Conservation (phyloP, 78 protist genomes). For the Neovahlkampfia damariscottae region DNA sequence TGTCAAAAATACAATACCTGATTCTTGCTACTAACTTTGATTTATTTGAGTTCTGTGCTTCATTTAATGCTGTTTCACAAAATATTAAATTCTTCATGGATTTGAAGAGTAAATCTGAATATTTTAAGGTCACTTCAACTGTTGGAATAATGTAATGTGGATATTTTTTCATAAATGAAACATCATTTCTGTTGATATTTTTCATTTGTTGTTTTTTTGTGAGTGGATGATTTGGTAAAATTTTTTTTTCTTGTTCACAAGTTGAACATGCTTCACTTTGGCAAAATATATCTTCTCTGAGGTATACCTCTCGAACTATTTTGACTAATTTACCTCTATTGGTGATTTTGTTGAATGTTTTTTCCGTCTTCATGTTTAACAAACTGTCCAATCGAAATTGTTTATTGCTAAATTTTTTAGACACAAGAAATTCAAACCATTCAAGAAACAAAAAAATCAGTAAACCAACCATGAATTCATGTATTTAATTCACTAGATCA, state of each 20-base stretch:
- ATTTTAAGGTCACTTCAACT: neutral
- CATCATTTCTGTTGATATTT: neutral
- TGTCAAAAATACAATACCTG: neutral
- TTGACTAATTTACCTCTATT: neutral
- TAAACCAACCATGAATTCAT: too few species aligned
- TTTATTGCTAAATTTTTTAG: too few species aligned
- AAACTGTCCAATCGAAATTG: too few species aligned
- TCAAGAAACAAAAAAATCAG: too few species aligned
- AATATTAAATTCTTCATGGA: neutral
- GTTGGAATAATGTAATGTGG: conserved; percentile 1
- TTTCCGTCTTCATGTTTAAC: too few species aligned
- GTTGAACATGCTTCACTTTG: neutral
- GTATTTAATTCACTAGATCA: too few species aligned
- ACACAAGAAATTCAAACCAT: too few species aligned
- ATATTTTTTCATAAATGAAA: neutral
- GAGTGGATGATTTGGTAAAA: neutral
- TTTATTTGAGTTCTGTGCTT: neutral
- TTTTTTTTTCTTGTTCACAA: neutral
- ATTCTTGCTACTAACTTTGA: neutral
- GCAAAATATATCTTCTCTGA: neutral
- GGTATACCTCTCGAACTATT: neutral
- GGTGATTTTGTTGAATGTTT: neutral
- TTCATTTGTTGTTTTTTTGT: neutral
- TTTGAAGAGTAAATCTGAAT: neutral
- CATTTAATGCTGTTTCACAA: neutral